phyloP scores from a whole-genome alignment of 805 yeast genomes.

The Starmera quercuum region DNA sequence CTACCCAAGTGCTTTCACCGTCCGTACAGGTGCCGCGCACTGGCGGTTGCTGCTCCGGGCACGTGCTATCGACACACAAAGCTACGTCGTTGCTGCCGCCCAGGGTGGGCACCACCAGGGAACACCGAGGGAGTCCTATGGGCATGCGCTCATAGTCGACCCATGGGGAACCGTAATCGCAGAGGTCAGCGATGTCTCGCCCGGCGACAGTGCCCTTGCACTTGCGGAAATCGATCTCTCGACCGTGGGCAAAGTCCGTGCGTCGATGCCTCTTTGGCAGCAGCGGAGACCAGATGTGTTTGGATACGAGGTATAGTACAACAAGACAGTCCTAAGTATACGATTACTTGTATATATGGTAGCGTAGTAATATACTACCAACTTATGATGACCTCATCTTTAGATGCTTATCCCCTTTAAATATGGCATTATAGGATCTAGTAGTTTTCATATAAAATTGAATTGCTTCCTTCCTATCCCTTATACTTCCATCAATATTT shows the following conservation, averaged over 20 bases:
- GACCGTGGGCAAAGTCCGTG: constrained; percentile 41
- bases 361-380: no score
- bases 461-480: no score
- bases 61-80: constrained; percentile 84
- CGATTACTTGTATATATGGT: no score
- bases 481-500: no score
- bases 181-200: constrained; percentile 38
- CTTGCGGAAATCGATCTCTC: constrained; percentile 62
- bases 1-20: constrained; percentile 90
- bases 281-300: constrained; percentile 65
- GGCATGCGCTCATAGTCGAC: constrained; percentile 79
- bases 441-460: no score
- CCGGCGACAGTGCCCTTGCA: constrained; percentile 36
- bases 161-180: constrained; percentile 86
- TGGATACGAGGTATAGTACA: constrained; percentile 15
- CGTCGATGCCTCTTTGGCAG: constrained; percentile 67
- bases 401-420: no score
- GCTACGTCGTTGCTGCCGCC: constrained; percentile 83
- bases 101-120: constrained; percentile 64
- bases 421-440: no score
- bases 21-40: constrained; percentile 85
- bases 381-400: no score
- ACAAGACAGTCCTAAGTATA: no score
- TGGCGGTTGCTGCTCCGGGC: constrained; percentile 78
- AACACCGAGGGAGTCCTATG: constrained; percentile 60